Evolutionary conservation across 2,329 filamentous ascomycete genomes (phyloP).

Genomic region (Neonectria neomacrospora): DNA sequence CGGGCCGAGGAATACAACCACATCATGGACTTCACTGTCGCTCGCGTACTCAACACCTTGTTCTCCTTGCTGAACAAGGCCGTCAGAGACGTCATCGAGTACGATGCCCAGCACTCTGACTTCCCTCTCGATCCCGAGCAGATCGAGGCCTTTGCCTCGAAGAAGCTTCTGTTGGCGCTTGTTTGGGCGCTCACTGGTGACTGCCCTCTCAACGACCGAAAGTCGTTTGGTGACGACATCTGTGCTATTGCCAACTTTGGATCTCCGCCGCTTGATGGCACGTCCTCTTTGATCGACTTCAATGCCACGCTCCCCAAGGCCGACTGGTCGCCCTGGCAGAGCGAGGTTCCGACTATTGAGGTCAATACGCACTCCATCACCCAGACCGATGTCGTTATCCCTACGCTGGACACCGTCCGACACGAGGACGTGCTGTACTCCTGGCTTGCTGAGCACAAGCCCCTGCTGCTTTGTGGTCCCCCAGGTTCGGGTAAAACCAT

Average conservation of each 20-base stretch:
- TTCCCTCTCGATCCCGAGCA: slow-evolving; percentile 93
- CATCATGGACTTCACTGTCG: slow-evolving; percentile 98
- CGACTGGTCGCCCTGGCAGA: slow-evolving; percentile 94
- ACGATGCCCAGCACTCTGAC: slow-evolving; percentile 93
- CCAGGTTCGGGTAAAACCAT: slow-evolving; percentile 99
- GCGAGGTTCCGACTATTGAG: slow-evolving; percentile 91
- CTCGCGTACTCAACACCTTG: slow-evolving; percentile 88
- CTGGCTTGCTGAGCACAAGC: slow-evolving; percentile 98
- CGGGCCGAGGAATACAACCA: slow-evolving; percentile 85
- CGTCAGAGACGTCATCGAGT: slow-evolving; percentile 91
- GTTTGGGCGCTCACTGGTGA: slow-evolving; percentile 98
- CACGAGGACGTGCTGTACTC: slow-evolving; percentile 99
- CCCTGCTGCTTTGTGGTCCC: slow-evolving; percentile 93
- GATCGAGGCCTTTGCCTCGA: slow-evolving; percentile 87
- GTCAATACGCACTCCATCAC: slow-evolving; percentile 98
- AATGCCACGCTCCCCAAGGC: slow-evolving; percentile 88
- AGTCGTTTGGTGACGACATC: slow-evolving; percentile 87
- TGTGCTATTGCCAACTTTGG: slow-evolving; percentile 87
- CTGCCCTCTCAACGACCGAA: slow-evolving; percentile 88
- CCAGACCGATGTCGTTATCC: slow-evolving; percentile 98
- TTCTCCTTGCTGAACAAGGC: slow-evolving; percentile 97
- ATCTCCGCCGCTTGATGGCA: slow-evolving; percentile 80
- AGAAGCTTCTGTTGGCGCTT: slow-evolving; percentile 91
- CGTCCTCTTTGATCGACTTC: slow-evolving; percentile 92
- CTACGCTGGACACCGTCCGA: slow-evolving; percentile 94